These are phyloP conservation scores for Achlya hypogyna DNA, from an alignment of 352 stramenopile genomes.

Conservation along the genomic window DNA sequence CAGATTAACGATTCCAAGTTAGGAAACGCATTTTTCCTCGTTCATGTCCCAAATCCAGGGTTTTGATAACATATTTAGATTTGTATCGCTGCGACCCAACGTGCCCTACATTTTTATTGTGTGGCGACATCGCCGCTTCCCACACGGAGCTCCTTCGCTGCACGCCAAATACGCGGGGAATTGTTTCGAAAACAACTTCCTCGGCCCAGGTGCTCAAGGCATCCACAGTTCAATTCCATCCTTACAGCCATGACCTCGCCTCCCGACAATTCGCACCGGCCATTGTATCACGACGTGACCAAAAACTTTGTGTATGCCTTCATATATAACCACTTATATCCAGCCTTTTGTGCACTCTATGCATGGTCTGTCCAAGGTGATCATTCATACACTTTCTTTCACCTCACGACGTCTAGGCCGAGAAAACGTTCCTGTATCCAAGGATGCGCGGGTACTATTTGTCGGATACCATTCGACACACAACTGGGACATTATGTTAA, in stretches of 20 bases:
- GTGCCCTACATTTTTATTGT: too few relatives aligned
- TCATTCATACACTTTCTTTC: background rate
- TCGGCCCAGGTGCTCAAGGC: too few relatives aligned
- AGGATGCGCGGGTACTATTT: background rate
- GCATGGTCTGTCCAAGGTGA: background rate
- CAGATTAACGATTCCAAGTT: too few relatives aligned
- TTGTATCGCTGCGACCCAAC: too few relatives aligned
- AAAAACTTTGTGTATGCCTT: background rate
- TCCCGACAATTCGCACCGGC: background rate
- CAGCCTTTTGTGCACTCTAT: background rate
- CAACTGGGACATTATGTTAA: background rate
- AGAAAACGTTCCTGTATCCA: background rate
- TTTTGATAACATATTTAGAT: too few relatives aligned
- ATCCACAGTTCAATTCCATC: background rate
- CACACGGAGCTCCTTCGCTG: too few relatives aligned
- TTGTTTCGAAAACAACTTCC: too few relatives aligned
- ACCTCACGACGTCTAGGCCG: background rate
- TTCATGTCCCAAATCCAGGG: too few relatives aligned
- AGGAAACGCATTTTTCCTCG: too few relatives aligned
- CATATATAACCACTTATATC: background rate
- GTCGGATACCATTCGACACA: background rate
- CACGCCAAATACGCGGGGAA: too few relatives aligned
- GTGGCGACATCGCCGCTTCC: too few relatives aligned
- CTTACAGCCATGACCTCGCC: too few relatives aligned
- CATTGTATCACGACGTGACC: background rate